Conservation (phyloP, 2,329 filamentous ascomycete species). For the Colletotrichum plurivorum region DNA sequence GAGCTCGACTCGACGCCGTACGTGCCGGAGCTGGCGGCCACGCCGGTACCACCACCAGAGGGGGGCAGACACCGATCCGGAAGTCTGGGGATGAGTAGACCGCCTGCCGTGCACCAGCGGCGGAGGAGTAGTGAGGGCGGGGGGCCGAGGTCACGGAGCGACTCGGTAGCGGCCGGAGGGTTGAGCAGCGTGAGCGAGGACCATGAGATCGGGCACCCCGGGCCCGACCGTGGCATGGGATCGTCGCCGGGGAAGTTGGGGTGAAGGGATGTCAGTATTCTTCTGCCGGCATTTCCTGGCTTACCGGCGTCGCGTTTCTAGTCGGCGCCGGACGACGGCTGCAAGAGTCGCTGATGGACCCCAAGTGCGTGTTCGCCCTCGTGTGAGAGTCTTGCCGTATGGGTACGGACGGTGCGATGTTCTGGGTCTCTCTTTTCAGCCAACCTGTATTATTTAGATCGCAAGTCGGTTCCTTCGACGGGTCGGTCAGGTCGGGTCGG, state of each 20-base stretch:
- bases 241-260: constrained; percentile 52
- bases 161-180: constrained; percentile 40
- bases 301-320: not conserved
- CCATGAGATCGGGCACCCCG: constrained; percentile 62
- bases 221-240: constrained; percentile 56
- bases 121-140: constrained; percentile 46
- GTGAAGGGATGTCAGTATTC: not conserved
- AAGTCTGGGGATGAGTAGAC: constrained; percentile 42
- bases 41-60: constrained; percentile 42
- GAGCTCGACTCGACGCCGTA: constrained; percentile 56
- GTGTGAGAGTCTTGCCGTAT: not conserved
- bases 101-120: constrained; percentile 45
- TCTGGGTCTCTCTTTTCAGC: not conserved
- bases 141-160: constrained; percentile 42
- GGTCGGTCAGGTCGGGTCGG: not conserved
- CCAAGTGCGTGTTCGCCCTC: not conserved
- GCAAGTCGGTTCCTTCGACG: not conserved
- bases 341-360: not conserved
- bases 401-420: not conserved
- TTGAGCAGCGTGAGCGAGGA: constrained; percentile 58
- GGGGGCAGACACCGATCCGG: constrained; percentile 47
- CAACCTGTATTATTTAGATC: not conserved
- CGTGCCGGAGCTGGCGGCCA: constrained; percentile 55
- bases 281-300: not conserved
- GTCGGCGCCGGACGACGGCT: not conserved